Conservation (phyloP, 352 stramenopile species). For the Phytophthora chlamydospora region DNA sequence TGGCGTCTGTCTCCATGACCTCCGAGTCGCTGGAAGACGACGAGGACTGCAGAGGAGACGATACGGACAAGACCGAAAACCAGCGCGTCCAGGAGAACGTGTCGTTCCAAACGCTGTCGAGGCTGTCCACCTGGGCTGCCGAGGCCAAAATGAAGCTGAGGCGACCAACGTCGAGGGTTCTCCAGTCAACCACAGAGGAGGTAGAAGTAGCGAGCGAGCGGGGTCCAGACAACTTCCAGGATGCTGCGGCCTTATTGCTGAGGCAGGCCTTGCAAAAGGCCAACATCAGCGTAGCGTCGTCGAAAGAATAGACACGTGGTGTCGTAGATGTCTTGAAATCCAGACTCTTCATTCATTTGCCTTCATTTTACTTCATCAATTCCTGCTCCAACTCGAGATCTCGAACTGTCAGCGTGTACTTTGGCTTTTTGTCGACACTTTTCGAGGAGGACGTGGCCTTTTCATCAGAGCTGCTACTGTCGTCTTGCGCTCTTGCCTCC, state of each 20-base stretch:
- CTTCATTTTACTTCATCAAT: constrained; percentile 60
- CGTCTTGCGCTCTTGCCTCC: constrained; percentile 18
- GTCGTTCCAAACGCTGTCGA: constrained; percentile 65
- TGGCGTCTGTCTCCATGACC: constrained; percentile 38
- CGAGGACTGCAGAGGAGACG: constrained; percentile 31
- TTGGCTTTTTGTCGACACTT: constrained; percentile 30
- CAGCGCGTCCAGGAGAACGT: constrained; percentile 56
- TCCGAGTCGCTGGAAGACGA: constrained; percentile 36
- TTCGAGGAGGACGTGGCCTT: constrained; percentile 12
- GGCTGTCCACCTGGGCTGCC: constrained; percentile 60
- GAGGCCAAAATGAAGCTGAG: constrained; percentile 62
- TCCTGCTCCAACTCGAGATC: constrained; percentile 83
- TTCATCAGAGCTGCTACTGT: constrained; percentile 10
- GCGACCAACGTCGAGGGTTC: constrained; percentile 5
- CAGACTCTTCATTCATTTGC: constrained; percentile 1
- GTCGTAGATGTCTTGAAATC: too few species aligned
- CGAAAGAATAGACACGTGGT: constrained; percentile 9
- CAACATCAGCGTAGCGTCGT: constrained; percentile 47
- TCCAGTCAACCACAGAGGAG: constrained; percentile 23
- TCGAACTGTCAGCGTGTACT: constrained; percentile 74
- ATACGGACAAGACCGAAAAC: constrained; percentile 17
- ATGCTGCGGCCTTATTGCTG: constrained; percentile 48
- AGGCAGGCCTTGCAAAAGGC: constrained; percentile 57
- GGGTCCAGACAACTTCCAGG: constrained; percentile 42
- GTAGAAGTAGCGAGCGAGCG: constrained; percentile 1